phyloP scores from a whole-genome alignment of 257 asterid genomes.

The Scutellaria barbata region DNA sequence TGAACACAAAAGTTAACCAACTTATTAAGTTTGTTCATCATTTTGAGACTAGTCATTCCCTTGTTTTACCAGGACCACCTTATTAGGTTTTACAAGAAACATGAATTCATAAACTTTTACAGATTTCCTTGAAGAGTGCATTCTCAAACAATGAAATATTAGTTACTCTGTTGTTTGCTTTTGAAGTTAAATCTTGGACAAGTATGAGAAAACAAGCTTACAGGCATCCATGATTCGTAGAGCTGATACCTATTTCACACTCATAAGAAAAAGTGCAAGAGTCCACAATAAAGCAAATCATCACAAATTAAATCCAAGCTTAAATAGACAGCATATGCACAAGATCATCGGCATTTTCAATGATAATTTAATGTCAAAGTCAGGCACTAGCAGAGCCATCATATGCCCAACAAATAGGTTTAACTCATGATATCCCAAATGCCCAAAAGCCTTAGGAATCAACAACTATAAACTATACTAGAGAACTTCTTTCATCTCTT shows the following conservation, averaged over 20 bases:
- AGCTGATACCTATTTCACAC: not conserved
- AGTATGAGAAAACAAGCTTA: constrained; percentile 1
- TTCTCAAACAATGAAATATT: not conserved
- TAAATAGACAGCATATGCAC: not conserved
- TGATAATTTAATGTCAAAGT: not conserved
- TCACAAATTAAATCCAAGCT: not conserved
- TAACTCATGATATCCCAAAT: not conserved
- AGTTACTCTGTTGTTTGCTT: not conserved
- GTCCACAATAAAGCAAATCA: constrained; percentile 6
- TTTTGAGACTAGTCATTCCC: constrained; percentile 3
- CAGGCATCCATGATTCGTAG: not conserved
- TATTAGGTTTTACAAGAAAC: constrained; percentile 1
- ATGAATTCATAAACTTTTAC: not conserved
- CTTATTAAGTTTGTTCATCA: not conserved
- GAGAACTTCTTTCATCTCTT: constrained; percentile 18
- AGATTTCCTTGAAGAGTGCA: no score
- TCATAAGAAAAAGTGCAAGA: constrained; percentile 23
- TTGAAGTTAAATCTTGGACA: not conserved
- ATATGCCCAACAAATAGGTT: not conserved
- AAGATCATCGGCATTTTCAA: constrained; percentile 13
- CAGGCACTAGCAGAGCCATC: not conserved
- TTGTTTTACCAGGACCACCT: not conserved
- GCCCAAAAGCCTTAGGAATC: no score
- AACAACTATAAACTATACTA: not conserved
- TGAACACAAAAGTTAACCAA: not conserved